Conservation (phyloP, 176 grass and related monocot species). For the Themeda triandra region DNA sequence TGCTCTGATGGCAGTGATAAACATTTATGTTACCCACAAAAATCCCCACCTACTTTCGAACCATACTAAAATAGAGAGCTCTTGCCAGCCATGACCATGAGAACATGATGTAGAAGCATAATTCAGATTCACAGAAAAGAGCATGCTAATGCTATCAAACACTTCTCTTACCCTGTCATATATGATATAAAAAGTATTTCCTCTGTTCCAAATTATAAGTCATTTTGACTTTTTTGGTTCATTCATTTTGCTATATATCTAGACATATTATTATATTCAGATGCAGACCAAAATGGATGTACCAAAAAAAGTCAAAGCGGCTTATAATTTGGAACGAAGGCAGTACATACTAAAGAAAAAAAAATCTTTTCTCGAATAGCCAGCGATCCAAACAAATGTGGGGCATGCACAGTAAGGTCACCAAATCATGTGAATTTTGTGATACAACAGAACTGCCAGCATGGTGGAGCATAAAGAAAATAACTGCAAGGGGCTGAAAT, state of each 20-base stretch:
- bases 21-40: neutral
- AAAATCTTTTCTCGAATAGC: neutral
- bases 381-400: neutral
- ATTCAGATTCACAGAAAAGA: constrained; percentile 3
- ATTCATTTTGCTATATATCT: too few relatives aligned
- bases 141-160: constrained; percentile 3
- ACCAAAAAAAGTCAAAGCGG: too few relatives aligned
- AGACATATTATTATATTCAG: too few relatives aligned
- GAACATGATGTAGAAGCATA: neutral
- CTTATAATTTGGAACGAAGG: too few relatives aligned
- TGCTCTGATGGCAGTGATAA: neutral
- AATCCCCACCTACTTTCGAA: constrained; percentile 2
- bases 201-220: too few relatives aligned
- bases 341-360: neutral
- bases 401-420: neutral
- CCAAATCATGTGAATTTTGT: constrained; percentile 7
- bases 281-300: too few relatives aligned
- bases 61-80: neutral
- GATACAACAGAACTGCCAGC: neutral
- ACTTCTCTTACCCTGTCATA: neutral
- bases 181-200: constrained; percentile 8
- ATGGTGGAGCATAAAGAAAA: neutral
- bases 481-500: neutral
- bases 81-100: neutral
- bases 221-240: too few relatives aligned